Evolutionary conservation across 1,284 basidiomycete genomes (phyloP).

Genomic region (Moniliella sp.): DNA sequence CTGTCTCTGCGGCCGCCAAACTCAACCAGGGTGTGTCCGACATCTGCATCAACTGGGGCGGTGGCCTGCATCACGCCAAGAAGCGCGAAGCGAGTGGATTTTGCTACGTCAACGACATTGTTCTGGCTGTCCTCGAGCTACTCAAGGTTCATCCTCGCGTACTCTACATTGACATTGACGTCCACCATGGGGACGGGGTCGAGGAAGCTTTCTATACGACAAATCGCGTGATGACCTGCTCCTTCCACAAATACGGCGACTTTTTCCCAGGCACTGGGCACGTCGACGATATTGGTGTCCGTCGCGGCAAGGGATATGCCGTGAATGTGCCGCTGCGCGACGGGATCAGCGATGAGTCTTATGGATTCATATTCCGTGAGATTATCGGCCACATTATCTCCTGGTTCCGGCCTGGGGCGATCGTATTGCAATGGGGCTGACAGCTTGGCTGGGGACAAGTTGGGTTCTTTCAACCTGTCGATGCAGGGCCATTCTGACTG

Average conservation of each 20-base stretch:
- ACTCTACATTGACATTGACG: constrained; percentile 91
- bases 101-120: constrained; percentile 76
- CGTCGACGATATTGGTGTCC: constrained; percentile 55
- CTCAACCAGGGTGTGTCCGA: constrained; percentile 64
- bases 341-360: constrained; percentile 58
- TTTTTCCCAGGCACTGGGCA: constrained; percentile 73
- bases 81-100: constrained; percentile 87
- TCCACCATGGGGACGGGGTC: constrained; percentile 92
- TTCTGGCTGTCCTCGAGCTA: constrained; percentile 28
- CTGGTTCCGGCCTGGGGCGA: constrained; percentile 65
- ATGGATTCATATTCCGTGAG: constrained; percentile 50
- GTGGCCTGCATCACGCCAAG: constrained; percentile 90
- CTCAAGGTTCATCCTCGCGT: constrained; percentile 50
- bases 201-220: constrained; percentile 97
- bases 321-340: constrained; percentile 85
- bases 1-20: constrained; percentile 44
- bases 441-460: constrained; percentile 77
- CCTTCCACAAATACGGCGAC: constrained; percentile 79
- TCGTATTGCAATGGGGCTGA: constrained; percentile 91
- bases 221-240: constrained; percentile 82
- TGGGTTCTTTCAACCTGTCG: constrained; percentile 85
- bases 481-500: constrained; percentile 81
- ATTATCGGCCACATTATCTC: constrained; percentile 69
- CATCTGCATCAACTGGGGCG: constrained; percentile 91
- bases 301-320: constrained; percentile 67